Base-by-base conservation (phyloP, 345 rosid genomes). In the Citrus glauca region DNA sequence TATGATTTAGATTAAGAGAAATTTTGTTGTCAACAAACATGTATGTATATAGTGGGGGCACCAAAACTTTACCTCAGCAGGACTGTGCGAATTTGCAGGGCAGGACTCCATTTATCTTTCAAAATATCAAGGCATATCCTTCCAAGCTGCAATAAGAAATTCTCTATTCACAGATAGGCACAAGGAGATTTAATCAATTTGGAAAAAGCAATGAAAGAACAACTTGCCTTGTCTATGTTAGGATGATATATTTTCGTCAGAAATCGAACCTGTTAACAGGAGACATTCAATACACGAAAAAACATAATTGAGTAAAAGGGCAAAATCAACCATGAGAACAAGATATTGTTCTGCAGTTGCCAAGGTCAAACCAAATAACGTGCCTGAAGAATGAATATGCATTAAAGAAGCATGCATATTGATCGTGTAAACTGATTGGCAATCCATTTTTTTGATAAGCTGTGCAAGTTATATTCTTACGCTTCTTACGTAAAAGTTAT, bases 41-140 rank as follows among this genome's bases (percentile, higher is more conserved):
- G 5, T 3, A 45, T 3, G 1, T 45, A 13, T 3, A 13, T 45
- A 42, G 14, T 45, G 50, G 17, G 62, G 20, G 22, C 22, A n/a
- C 25, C 38, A 32, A 71, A 30, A 53, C 6, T 53, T 53, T 64
- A 64, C 90, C 92, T 89, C 78, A 89, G 79, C 68, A 89, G 84
- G 32, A 89, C 90, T 11, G 92, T 89, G 45, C 92, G 84, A 35
- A 89, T 89, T 76, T 89, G 92, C 30, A 89, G 84, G 30, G 90
- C 92, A 1, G 92, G 90, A 66, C 92, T 89, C 92, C 92, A 89
- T 79, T 89, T 89, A 81, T 89, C 92, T 78, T 89, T 89, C 85
- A 89, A 80, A 77, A 89, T 89, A 77, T 89, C 92, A 14, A 89
- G 92, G 85, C 92, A 89, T 81, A 89, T 89, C 77, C 92, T 85